Evolutionary conservation across 305 asterid species (phyloP), one percentile per base, ranked within the genome.

Genomic region (Stenogyne calaminthoides): DNA sequence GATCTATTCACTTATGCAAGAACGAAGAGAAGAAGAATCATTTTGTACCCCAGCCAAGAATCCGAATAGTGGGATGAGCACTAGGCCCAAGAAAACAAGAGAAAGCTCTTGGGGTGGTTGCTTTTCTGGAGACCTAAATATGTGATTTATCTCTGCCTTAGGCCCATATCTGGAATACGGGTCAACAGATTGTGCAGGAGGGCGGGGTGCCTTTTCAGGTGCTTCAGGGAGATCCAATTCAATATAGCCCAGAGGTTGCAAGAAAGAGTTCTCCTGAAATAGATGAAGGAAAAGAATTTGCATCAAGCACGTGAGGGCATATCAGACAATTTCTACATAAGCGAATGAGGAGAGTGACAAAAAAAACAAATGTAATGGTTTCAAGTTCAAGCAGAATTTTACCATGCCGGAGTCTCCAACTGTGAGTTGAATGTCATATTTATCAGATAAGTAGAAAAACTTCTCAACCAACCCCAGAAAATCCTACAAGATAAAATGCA

Each of bases 391-490:
- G 32, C 47, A 72, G 49, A 37, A 74, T 42, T 82, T 56, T 88
- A 90, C 99, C 98, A 95, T 92, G 84, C 78, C 90, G 22, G 88
- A 66, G 82, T 95, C 99, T 49, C 99, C 99, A 64, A 92, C 86
- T 66, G 98, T 82, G 61, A 95, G 97, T 76, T 89, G 88, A 86
- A 95, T 84, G 77, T 88, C 95, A 69, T 90, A 92, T 72, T 70
- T 88, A 69, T 96, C 98, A 3, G 98, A 93, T 69, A 93, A 80
- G 84, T 93, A 93, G 78, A 78, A 88, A 58, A 95, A 86, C 80
- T 89, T 92, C 82, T 92, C 99, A 71, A 95, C 99, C 78, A 95
- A 87, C 72, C 99, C 96, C 81, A 95, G 88, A 82, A 95, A 95
- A 82, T 92, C 98, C 99, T 95, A 78, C 89, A 88, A 83, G 79